phyloP scores from a whole-genome alignment of 1,284 basidiomycete genomes.

The Sporisorium exsertum region DNA sequence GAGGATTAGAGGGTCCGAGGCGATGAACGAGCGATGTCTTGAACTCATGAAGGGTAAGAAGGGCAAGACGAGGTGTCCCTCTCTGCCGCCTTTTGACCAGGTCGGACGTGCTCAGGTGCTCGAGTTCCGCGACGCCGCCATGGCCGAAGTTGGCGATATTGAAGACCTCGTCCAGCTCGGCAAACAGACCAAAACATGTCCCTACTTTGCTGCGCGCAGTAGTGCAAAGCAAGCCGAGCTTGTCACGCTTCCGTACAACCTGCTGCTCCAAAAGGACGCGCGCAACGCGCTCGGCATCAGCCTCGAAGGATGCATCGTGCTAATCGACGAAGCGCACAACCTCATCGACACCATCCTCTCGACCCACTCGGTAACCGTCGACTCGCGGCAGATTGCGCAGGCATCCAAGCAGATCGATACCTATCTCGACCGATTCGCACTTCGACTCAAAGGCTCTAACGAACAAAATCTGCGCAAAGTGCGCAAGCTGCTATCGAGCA shows the following conservation, averaged over 20 bases:
- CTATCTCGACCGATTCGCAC: slow-evolving; percentile 84
- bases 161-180: slow-evolving; percentile 88
- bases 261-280: slow-evolving; percentile 85
- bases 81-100: slow-evolving; percentile 76
- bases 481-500: slow-evolving; percentile 42
- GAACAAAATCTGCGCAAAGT: slow-evolving; percentile 84
- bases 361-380: slow-evolving; percentile 81
- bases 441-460: slow-evolving; percentile 80
- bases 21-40: slow-evolving; percentile 91
- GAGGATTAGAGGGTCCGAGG: slow-evolving; percentile 73
- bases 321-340: slow-evolving; percentile 96
- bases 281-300: slow-evolving; percentile 82
- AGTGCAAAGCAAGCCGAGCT: slow-evolving; percentile 93
- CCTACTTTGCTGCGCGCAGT: slow-evolving; percentile 89
- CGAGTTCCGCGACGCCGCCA: slow-evolving; percentile 88
- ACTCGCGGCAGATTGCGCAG: slow-evolving; percentile 74
- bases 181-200: slow-evolving; percentile 78
- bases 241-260: slow-evolving; percentile 91
- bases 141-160: slow-evolving; percentile 86
- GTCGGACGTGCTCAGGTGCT: slow-evolving; percentile 73
- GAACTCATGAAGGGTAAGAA: slow-evolving; percentile 77
- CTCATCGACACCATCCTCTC: slow-evolving; percentile 81
- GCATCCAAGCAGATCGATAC: slow-evolving; percentile 82
- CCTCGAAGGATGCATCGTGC: slow-evolving; percentile 82
- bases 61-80: slow-evolving; percentile 74